phyloP scores from a whole-genome alignment of 164 flowering plant species.

The Dillenia suffruticosa region DNA sequence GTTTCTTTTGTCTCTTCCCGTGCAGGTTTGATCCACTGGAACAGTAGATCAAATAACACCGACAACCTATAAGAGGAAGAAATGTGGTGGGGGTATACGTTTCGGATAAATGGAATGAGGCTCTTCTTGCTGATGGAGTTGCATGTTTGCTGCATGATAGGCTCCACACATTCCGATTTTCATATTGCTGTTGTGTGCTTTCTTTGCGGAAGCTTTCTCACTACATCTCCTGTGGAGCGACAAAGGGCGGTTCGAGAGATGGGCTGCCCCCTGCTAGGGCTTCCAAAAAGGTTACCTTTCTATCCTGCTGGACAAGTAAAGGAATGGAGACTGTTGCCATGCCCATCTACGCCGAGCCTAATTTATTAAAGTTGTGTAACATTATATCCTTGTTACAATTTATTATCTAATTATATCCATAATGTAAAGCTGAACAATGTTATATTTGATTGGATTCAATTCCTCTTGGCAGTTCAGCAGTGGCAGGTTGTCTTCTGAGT shows the following conservation, averaged over 20 bases:
- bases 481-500: too few species aligned
- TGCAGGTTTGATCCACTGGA: conserved; percentile 92
- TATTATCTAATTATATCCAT: too few species aligned
- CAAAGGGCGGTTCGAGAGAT: conserved; percentile 34
- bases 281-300: conserved; percentile 67
- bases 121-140: conserved; percentile 90
- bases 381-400: too few species aligned
- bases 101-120: conserved; percentile 99
- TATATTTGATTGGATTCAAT: too few species aligned
- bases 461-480: too few species aligned
- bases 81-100: conserved; percentile 92
- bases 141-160: conserved; percentile 87
- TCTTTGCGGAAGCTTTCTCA: conserved; percentile 76
- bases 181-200: conserved; percentile 95
- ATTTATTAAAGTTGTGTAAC: too few species aligned
- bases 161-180: conserved; percentile 81
- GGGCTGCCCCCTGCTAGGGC: conserved; percentile 55
- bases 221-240: conserved; percentile 55
- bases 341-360: too few species aligned
- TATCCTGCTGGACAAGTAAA: conserved; percentile 66
- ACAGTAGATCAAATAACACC: conserved; percentile 65
- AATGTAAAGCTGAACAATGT: too few species aligned
- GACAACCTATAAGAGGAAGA: conserved; percentile 91
- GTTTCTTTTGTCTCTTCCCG: not conserved
- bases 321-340: conserved; percentile 97